These are phyloP conservation scores for Amaranthus hypochondriacus DNA, from an alignment of 148 eudicot species.

Conservation along the genomic window DNA sequence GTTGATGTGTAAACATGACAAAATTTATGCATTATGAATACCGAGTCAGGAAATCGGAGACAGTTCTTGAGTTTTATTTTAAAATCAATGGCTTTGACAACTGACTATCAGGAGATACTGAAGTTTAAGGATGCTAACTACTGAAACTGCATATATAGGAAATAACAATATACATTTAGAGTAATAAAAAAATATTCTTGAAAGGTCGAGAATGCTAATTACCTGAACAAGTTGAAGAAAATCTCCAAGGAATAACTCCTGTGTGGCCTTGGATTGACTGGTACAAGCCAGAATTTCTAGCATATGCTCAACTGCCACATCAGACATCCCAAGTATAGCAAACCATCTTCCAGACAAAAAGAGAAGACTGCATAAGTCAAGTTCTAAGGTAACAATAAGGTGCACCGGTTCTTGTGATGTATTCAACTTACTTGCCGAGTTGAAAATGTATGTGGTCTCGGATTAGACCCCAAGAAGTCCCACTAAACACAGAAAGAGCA, in stretches of 20 bases:
- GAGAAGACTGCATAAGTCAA: slow-evolving; percentile 1
- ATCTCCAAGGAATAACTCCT: slow-evolving; percentile 83
- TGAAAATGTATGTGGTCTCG: slow-evolving; percentile 88
- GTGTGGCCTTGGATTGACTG: slow-evolving; percentile 83
- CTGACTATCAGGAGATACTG: neutral
- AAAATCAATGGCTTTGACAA: neutral
- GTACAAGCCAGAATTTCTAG: slow-evolving; percentile 79
- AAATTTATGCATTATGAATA: neutral
- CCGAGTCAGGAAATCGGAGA: neutral
- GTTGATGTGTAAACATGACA: slow-evolving; percentile 5
- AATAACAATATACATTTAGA: neutral
- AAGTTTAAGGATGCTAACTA: neutral
- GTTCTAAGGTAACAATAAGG: neutral
- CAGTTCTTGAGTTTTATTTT: neutral
- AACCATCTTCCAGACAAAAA: slow-evolving; percentile 46
- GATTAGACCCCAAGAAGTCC: slow-evolving; percentile 82
- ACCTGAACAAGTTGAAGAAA: slow-evolving; percentile 89
- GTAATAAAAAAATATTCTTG: neutral
- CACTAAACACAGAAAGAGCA: slow-evolving; percentile 83
- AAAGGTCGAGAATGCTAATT: slow-evolving; percentile 1
- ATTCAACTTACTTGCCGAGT: slow-evolving; percentile 75
- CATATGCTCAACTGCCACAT: slow-evolving; percentile 80
- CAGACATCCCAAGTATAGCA: slow-evolving; percentile 78
- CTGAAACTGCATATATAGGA: slow-evolving; percentile 11
- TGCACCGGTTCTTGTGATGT: slow-evolving; percentile 8